Percentiles rank a stretch among this genome's conserved stretches.
Evolutionary conservation across 345 rosid species (phyloP).

Genomic region (Lepidium aucheri): DNA sequence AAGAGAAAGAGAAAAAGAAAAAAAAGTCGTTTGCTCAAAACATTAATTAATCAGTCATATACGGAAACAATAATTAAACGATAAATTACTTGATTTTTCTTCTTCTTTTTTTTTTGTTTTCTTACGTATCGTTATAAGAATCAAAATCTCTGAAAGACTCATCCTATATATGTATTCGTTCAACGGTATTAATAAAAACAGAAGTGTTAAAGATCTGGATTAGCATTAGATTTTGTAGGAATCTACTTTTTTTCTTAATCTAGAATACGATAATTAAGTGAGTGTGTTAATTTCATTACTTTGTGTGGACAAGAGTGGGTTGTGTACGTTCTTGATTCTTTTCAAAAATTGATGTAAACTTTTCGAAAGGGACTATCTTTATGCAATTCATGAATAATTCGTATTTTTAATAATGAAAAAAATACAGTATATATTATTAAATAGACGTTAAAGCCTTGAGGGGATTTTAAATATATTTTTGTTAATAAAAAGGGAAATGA

Average conservation of each 20-base stretch:
- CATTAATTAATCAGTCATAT: not conserved
- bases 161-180: not conserved
- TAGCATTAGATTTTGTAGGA: slow-evolving; percentile 13
- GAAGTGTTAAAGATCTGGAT: slow-evolving; percentile 7
- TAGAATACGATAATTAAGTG: not conserved
- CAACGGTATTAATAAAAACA: not conserved
- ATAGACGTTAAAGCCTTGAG: slow-evolving; percentile 11
- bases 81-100: no score
- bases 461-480: slow-evolving; percentile 1
- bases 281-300: slow-evolving; percentile 12
- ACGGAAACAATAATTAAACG: not conserved
- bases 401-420: not conserved
- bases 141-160: not conserved
- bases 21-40: not conserved
- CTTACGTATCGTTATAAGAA: no score
- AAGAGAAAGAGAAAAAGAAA: not conserved
- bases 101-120: no score
- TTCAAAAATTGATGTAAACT: slow-evolving; percentile 20
- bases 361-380: slow-evolving; percentile 26
- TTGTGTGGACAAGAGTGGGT: slow-evolving; percentile 24
- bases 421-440: not conserved
- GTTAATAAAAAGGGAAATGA: not conserved
- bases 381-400: not conserved
- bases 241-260: slow-evolving; percentile 4
- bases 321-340: slow-evolving; percentile 26